Percentiles rank a stretch among this genome's conserved stretches.
These are phyloP conservation scores for Phytophthora fragariaefolia DNA, from an alignment of 352 stramenopile genomes.

Conservation along the genomic window DNA sequence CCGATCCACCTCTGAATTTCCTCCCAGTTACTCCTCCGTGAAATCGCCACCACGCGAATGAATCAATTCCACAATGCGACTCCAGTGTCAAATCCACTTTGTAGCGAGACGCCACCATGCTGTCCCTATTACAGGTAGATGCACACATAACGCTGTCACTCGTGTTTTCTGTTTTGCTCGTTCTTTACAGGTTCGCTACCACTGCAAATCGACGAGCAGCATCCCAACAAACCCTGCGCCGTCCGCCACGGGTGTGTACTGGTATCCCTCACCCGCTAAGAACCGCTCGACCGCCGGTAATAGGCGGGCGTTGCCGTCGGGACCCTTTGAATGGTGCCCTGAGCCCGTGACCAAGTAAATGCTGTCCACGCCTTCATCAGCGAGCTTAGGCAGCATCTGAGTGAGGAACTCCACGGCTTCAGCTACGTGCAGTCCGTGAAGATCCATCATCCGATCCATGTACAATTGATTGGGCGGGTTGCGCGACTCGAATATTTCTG, in stretches of 20 bases:
- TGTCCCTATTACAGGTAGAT: conserved; percentile 2
- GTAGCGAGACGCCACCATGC: conserved; percentile 7
- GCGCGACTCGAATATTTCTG: conserved; percentile 79
- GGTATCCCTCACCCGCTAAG: conserved; percentile 74
- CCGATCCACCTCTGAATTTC: conserved; percentile 19
- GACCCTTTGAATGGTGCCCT: conserved; percentile 82
- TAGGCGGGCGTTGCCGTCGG: conserved; percentile 67
- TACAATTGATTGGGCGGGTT: conserved; percentile 83
- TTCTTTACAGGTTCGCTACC: conserved; percentile 47
- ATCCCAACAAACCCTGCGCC: conserved; percentile 82
- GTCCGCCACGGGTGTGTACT: conserved; percentile 73
- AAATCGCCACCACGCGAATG: conserved; percentile 13
- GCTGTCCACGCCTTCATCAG: conserved; percentile 70
- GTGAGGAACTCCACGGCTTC: conserved; percentile 82
- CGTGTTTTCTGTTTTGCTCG: conserved; percentile 35
- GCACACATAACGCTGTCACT: conserved; percentile 26
- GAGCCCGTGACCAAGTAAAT: conserved; percentile 87
- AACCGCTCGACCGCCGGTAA: conserved; percentile 86
- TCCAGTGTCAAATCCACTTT: too few species aligned
- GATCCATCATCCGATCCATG: conserved; percentile 80
- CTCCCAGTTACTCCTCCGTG: conserved; percentile 13
- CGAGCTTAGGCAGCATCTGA: conserved; percentile 75
- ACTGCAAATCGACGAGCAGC: conserved; percentile 83
- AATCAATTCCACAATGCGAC: too few species aligned
- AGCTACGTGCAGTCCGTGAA: conserved; percentile 83